phyloP scores from a whole-genome alignment of 1,284 basidiomycete genomes.

The Wolfiporia cocos region DNA sequence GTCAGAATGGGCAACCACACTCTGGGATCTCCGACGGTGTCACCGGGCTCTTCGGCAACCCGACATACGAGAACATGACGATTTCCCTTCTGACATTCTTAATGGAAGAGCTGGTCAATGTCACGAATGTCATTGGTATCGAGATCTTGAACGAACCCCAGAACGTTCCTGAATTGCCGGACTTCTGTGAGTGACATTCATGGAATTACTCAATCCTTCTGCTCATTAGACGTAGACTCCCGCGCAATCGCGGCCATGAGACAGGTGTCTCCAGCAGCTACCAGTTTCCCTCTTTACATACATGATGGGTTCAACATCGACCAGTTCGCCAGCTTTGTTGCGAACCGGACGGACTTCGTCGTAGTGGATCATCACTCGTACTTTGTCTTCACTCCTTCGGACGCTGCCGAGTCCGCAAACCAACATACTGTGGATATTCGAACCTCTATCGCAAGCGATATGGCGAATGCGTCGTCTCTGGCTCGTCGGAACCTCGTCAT shows the following conservation, averaged over 20 bases:
- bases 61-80: constrained; percentile 51
- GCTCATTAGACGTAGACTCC: constrained; percentile 30
- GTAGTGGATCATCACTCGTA: constrained; percentile 77
- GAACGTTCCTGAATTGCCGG: constrained; percentile 37
- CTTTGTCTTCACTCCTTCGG: constrained; percentile 55
- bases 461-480: constrained; percentile 33
- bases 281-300: constrained; percentile 61
- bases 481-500: constrained; percentile 59
- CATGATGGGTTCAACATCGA: constrained; percentile 70
- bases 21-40: constrained; percentile 68
- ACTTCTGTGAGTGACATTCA: constrained; percentile 43
- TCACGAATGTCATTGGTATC: constrained; percentile 74
- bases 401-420: constrained; percentile 39
- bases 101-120: constrained; percentile 45
- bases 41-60: constrained; percentile 47
- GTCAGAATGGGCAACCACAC: constrained; percentile 67
- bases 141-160: constrained; percentile 74
- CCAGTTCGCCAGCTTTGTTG: constrained; percentile 49
- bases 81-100: constrained; percentile 54
- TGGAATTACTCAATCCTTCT: constrained; percentile 1
- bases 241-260: constrained; percentile 52
- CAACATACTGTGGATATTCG: constrained; percentile 45
- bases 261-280: constrained; percentile 36
- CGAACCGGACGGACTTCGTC: constrained; percentile 58
- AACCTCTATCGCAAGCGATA: constrained; percentile 32